phyloP scores from a whole-genome alignment of 768 basidiomycete genomes.

The Rhodotorula graminis region DNA sequence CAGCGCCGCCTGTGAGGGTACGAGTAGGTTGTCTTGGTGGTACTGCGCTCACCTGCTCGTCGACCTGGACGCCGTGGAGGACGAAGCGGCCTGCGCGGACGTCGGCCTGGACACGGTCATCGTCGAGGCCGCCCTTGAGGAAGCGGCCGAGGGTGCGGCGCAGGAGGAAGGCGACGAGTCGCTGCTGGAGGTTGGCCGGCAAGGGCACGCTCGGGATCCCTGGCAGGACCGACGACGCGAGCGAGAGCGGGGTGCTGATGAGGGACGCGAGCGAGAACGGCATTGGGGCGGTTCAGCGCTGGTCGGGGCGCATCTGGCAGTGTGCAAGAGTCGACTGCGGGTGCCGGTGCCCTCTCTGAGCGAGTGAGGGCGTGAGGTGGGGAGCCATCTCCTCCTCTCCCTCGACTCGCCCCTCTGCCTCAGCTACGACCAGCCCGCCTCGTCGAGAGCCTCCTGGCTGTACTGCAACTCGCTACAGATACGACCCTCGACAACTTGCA shows the following conservation, averaged over 20 bases:
- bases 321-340: too few species aligned
- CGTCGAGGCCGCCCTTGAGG: slow-evolving; percentile 10
- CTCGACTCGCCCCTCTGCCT: too few species aligned
- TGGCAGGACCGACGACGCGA: neutral
- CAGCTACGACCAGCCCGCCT: too few species aligned
- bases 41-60: neutral
- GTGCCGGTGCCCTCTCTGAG: too few species aligned
- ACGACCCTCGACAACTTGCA: too few species aligned
- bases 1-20: neutral
- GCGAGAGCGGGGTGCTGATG: neutral
- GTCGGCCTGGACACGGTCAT: slow-evolving; percentile 23
- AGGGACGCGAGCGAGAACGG: neutral
- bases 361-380: too few species aligned
- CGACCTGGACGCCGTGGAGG: neutral
- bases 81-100: slow-evolving; percentile 9
- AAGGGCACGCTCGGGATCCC: neutral
- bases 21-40: neutral
- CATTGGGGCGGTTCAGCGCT: neutral
- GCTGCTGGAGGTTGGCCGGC: slow-evolving; percentile 21
- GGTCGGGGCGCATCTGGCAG: too few species aligned
- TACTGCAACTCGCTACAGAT: too few species aligned
- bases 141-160: slow-evolving; percentile 14
- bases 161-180: slow-evolving; percentile 22
- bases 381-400: too few species aligned
- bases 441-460: too few species aligned